Conservation (phyloP, 2,329 filamentous ascomycete species). For the Trichophyton benhamiae region DNA sequence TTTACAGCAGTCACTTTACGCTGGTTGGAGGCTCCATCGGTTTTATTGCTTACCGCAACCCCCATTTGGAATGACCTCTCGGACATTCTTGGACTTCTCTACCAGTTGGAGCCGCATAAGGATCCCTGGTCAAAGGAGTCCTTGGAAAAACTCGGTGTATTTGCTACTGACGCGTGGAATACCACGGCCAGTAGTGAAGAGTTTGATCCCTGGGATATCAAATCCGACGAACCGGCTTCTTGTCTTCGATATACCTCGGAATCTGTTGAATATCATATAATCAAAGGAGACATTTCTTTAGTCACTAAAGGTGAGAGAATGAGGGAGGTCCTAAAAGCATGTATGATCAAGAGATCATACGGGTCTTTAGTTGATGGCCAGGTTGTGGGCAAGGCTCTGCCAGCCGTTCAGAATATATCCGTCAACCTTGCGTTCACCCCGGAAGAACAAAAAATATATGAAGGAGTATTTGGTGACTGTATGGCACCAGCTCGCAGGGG, state of each 20-base stretch:
- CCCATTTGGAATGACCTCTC: conserved; percentile 3
- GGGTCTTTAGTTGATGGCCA: not conserved
- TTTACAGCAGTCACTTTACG: not conserved
- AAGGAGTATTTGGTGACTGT: not conserved
- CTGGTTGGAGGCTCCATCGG: not conserved
- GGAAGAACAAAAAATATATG: not conserved
- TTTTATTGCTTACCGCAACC: conserved; percentile 2
- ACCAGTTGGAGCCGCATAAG: not conserved
- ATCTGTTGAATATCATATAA: not conserved
- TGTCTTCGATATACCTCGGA: not conserved
- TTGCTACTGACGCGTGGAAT: not conserved
- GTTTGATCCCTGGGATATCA: not conserved
- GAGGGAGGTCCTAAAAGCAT: not conserved
- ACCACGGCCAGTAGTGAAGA: not conserved
- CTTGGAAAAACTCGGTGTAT: not conserved
- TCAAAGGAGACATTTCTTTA: not conserved
- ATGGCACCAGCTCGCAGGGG: no score
- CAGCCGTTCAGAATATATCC: not conserved
- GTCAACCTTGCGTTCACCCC: not conserved
- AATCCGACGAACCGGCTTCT: not conserved
- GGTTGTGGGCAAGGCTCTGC: not conserved
- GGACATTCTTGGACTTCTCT: not conserved
- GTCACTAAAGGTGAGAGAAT: not conserved
- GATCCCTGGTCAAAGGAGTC: not conserved
- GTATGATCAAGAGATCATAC: not conserved